Conservation (phyloP, 2,329 filamentous ascomycete species). For the Cladosporium phlei region DNA sequence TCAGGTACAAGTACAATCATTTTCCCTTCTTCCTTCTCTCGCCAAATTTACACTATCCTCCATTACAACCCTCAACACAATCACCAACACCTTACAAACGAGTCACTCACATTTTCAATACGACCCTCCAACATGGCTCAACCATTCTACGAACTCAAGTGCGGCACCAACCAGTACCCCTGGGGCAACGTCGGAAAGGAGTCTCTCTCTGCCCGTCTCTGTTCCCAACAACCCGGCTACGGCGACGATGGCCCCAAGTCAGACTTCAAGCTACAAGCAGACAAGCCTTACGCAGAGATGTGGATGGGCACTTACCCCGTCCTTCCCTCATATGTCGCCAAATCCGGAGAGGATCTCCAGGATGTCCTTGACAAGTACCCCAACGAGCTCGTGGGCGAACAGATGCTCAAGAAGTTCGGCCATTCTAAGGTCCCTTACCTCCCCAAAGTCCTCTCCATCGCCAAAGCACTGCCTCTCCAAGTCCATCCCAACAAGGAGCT, state of each 20-base stretch:
- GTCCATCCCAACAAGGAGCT: conserved; percentile 69
- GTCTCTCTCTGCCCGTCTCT: conserved; percentile 62
- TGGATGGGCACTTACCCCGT: conserved; percentile 76
- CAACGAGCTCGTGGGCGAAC: conserved; percentile 59
- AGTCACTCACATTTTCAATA: background rate
- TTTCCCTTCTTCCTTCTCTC: background rate
- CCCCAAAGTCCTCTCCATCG: conserved; percentile 71
- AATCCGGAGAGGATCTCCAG: conserved; percentile 59
- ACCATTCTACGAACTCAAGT: conserved; percentile 51
- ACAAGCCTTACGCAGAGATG: conserved; percentile 60
- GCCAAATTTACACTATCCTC: background rate
- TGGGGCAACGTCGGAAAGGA: conserved; percentile 67
- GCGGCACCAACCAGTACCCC: conserved; percentile 57
- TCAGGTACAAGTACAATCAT: conserved; percentile 3
- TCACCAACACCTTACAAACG: background rate
- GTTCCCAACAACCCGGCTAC: conserved; percentile 51
- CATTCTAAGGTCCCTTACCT: conserved; percentile 63
- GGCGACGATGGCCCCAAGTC: conserved; percentile 33
- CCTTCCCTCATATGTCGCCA: conserved; percentile 60
- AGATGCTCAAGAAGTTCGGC: conserved; percentile 57
- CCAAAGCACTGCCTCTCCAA: conserved; percentile 65
- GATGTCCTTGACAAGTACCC: conserved; percentile 60
- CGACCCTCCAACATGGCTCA: conserved; percentile 39
- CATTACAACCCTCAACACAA: background rate
- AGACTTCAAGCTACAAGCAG: conserved; percentile 60